Base-by-base conservation (phyloP, 495 filamentous ascomycete species). In the Podospora pseudocomata region DNA sequence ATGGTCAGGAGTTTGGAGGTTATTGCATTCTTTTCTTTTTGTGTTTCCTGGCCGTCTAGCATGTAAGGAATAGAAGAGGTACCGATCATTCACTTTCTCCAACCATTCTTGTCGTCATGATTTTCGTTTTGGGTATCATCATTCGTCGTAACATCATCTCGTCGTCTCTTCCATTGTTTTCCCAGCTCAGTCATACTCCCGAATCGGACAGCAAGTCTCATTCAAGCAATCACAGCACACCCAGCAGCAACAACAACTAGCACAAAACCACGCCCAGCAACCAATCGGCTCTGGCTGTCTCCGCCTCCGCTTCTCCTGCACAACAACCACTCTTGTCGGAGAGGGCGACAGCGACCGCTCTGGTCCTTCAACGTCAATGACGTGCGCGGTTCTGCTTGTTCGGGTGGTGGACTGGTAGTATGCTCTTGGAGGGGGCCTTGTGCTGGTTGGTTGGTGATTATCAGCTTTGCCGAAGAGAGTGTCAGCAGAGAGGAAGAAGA, bases 261-360 rank as follows among this genome's bases (percentile, higher is more conserved):
- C 67, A n/a, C 57, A 72, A 9, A 72, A 67, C 65, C 65, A 67
- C 11, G 65, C 39, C 49, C 53, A 63, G 63, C 64, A 71, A 1
- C 69, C 62, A 2, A 39, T 1, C 1, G 6, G 3, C 26, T 30
- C 30, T 9, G 26, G 61, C 26, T 65, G 39, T 4, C 65, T 26
- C 13, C 60, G 65, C 15, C 63, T 44, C 39, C 66, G 6, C 57
- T 32, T 34, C 61, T 71, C 65, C 13, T 71, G 57, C n/a, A 71
- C 53, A 4, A 71, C 49, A 7, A 71, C 23, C 3, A 71, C 44
- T 4, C 69, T 62, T 4, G 63, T 65, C 13, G 69, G 69, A 4
- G 69, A 63, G 1, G 69, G 69, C 18, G 69, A 71, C n/a, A 49
- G 15, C 5, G 65, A 34, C 60, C 55, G 68, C 56, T 26, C 16